Conservation (phyloP, 2,329 filamentous ascomycete genomes). For the Nemania abortiva region DNA sequence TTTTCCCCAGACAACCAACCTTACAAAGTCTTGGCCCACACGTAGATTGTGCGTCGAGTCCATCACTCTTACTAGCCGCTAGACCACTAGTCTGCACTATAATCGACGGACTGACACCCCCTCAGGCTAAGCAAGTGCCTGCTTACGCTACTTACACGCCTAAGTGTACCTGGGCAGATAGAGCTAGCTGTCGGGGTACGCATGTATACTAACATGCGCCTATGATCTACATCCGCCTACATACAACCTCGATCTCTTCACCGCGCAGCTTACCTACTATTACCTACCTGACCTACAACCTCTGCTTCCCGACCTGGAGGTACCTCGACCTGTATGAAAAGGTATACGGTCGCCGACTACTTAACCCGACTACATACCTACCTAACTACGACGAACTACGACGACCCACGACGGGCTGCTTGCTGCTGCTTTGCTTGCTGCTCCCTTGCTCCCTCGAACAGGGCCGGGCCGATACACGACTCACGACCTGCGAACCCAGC, state of each 20-base stretch:
- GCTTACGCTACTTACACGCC: background rate
- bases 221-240: background rate
- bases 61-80: conserved; percentile 10
- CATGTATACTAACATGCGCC: background rate
- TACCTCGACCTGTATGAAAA: background rate
- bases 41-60: conserved; percentile 24
- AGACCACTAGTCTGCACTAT: background rate
- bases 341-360: conserved; percentile 10
- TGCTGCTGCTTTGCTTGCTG: background rate
- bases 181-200: conserved; percentile 1
- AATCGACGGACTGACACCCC: background rate
- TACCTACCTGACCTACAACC: background rate
- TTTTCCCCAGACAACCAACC: conserved; percentile 25
- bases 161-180: conserved; percentile 1
- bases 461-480: conserved; percentile 19
- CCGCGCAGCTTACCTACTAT: conserved; percentile 10
- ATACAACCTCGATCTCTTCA: conserved; percentile 22
- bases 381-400: too few relatives aligned
- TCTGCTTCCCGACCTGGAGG: background rate
- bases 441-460: conserved; percentile 7
- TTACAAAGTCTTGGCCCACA: conserved; percentile 21
- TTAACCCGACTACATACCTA: background rate
- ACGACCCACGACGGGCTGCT: background rate
- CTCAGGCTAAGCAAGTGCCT: conserved; percentile 5
- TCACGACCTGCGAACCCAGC: conserved; percentile 17